phyloP scores from a whole-genome alignment of 495 filamentous ascomycete genomes.

The Corynascus novoguineensis region DNA sequence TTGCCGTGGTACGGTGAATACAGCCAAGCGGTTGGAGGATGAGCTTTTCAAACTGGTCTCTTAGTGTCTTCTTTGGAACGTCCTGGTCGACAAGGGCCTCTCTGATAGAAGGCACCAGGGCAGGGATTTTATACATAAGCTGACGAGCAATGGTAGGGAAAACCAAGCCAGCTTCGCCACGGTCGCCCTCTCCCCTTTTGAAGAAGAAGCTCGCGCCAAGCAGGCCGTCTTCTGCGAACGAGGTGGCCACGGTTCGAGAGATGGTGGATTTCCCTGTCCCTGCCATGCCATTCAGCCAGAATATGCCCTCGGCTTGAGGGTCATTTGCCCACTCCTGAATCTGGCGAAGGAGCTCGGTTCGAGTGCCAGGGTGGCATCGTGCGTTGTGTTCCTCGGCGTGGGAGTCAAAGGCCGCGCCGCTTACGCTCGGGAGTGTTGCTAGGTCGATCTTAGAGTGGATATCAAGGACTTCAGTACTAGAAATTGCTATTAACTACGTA shows the following conservation, averaged over 20 bases:
- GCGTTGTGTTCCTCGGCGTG: neutral
- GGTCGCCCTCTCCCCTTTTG: conserved; percentile 42
- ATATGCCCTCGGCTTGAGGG: conserved; percentile 24
- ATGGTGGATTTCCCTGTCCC: conserved; percentile 46
- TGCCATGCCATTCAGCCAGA: conserved; percentile 45
- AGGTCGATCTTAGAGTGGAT: neutral
- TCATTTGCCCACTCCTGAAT: neutral
- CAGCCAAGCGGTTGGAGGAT: conserved; percentile 43
- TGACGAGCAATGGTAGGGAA: conserved; percentile 44
- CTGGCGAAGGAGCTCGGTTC: neutral
- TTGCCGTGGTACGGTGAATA: too few species aligned
- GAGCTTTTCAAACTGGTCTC: conserved; percentile 48
- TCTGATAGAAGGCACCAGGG: conserved; percentile 27
- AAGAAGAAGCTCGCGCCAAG: conserved; percentile 49
- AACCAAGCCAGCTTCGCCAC: conserved; percentile 35
- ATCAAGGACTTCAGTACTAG: neutral
- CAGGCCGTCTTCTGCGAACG: conserved; percentile 10
- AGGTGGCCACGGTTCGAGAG: conserved; percentile 34
- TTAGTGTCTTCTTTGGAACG: conserved; percentile 35
- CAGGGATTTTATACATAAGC: conserved; percentile 29
- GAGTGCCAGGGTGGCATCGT: neutral
- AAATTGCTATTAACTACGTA: neutral
- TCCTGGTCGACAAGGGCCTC: conserved; percentile 36
- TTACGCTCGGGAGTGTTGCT: neutral
- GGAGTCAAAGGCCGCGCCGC: neutral